Conservation (phyloP, 805 yeast genomes). For the Candida takata region DNA sequence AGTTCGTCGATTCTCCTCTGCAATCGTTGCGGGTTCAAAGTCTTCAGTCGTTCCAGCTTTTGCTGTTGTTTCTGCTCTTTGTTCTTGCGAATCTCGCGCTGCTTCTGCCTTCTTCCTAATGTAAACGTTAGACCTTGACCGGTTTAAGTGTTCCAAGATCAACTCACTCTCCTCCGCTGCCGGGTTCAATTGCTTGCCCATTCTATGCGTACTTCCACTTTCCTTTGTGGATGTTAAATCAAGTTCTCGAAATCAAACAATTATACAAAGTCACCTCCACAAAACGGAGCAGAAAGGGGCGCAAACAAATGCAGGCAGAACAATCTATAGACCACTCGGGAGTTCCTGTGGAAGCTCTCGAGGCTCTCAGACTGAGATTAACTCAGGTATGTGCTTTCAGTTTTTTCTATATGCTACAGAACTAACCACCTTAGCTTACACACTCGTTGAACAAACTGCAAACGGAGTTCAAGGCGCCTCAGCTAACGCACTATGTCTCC, state of each 20-base stretch:
- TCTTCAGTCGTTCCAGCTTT: constrained; percentile 20
- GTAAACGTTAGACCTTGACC: neutral
- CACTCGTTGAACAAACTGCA: constrained; percentile 54
- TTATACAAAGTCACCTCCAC: neutral
- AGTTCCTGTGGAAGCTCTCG: constrained; percentile 56
- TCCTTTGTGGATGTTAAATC: too few species aligned
- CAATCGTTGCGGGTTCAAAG: constrained; percentile 20
- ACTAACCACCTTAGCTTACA: constrained; percentile 29
- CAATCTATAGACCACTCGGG: constrained; percentile 29
- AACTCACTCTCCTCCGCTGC: constrained; percentile 15
- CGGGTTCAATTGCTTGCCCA: constrained; percentile 2
- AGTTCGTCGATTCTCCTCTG: constrained; percentile 18
- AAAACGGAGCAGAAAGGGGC: neutral
- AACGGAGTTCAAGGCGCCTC: constrained; percentile 41
- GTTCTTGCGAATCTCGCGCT: constrained; percentile 19
- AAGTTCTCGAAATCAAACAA: neutral
- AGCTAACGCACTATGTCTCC: constrained; percentile 50
- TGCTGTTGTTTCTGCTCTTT: constrained; percentile 19
- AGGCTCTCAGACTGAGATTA: constrained; percentile 53
- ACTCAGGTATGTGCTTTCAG: constrained; percentile 37
- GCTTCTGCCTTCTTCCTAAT: constrained; percentile 23
- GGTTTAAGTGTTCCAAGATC: too few species aligned
- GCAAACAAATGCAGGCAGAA: constrained; percentile 6
- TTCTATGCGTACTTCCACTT: neutral
- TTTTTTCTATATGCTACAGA: neutral